phyloP scores from a whole-genome alignment of 2,329 filamentous ascomycete species.

The Aspergillus luchuensis region DNA sequence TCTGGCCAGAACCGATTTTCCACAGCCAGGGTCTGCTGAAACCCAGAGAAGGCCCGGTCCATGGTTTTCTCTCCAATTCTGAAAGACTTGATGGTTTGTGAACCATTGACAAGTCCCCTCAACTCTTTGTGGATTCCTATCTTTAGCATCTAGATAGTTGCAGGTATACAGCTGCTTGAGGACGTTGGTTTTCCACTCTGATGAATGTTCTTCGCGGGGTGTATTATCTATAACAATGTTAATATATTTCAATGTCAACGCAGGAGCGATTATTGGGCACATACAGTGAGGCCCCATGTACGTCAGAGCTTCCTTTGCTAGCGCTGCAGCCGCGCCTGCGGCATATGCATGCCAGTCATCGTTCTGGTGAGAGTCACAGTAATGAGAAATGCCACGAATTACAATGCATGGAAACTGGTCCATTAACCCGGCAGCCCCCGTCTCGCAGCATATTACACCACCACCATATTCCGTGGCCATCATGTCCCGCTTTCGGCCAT shows the following conservation, averaged over 20 bases:
- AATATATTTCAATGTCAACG: too few relatives aligned
- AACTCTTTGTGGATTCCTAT: not conserved
- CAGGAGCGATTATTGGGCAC: not conserved
- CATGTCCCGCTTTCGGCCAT: too few relatives aligned
- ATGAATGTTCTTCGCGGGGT: not conserved
- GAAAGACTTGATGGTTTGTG: too few relatives aligned
- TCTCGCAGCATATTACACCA: too few relatives aligned
- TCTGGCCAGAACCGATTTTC: conserved; percentile 30
- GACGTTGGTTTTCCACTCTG: not conserved
- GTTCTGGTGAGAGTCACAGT: conserved; percentile 15
- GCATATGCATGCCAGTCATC: conserved; percentile 7
- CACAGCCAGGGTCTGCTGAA: conserved; percentile 32
- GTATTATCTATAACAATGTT: not conserved
- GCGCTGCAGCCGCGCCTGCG: conserved; percentile 9
- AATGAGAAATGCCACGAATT: conserved; percentile 23
- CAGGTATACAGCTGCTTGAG: not conserved
- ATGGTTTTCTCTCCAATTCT: conserved; percentile 23
- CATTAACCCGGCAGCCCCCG: conserved; percentile 14
- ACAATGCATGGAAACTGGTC: conserved; percentile 16
- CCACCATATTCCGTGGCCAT: too few relatives aligned
- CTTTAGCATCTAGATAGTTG: not conserved
- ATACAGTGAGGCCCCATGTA: not conserved
- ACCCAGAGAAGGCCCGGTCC: conserved; percentile 28
- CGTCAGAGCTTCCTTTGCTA: not conserved
- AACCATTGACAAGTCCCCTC: conserved; percentile 38